Conservation (phyloP, 2,329 filamentous ascomycete species). For the Xylariomycetidae sp. region DNA sequence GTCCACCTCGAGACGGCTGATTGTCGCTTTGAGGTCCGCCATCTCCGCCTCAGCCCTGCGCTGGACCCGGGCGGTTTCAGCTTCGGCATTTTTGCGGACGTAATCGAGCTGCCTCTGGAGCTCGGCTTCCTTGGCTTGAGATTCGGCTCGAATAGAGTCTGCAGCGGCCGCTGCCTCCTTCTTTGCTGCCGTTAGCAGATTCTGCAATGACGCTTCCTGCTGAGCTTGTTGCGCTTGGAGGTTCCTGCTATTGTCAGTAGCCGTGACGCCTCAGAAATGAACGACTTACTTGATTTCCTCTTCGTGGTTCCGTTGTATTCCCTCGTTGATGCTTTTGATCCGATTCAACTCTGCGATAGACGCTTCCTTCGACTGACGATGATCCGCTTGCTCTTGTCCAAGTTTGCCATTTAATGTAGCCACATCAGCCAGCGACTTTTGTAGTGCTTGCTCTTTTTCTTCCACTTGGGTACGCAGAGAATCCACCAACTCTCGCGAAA, state of each 20-base stretch:
- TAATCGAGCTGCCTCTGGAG: conserved; percentile 37
- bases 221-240: conserved; percentile 39
- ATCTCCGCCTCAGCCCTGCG: conserved; percentile 25
- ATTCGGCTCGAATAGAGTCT: conserved; percentile 24
- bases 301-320: conserved; percentile 63
- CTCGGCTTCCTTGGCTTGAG: conserved; percentile 28
- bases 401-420: conserved; percentile 47
- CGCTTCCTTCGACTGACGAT: conserved; percentile 58
- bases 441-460: conserved; percentile 55
- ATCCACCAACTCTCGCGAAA: conserved; percentile 91
- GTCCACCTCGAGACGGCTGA: conserved; percentile 57
- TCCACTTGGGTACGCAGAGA: conserved; percentile 71
- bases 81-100: conserved; percentile 34
- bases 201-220: conserved; percentile 33
- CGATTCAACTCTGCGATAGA: conserved; percentile 45
- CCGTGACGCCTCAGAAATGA: background rate
- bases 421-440: conserved; percentile 40
- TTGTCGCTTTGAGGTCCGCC: conserved; percentile 26
- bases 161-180: conserved; percentile 19
- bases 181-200: conserved; percentile 17
- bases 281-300: conserved; percentile 50
- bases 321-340: conserved; percentile 63
- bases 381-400: conserved; percentile 68
- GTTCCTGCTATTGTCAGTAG: conserved; percentile 25
- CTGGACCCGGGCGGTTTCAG: conserved; percentile 25